Conservation (phyloP, 768 basidiomycete genomes). For the Mycena capillaripes region DNA sequence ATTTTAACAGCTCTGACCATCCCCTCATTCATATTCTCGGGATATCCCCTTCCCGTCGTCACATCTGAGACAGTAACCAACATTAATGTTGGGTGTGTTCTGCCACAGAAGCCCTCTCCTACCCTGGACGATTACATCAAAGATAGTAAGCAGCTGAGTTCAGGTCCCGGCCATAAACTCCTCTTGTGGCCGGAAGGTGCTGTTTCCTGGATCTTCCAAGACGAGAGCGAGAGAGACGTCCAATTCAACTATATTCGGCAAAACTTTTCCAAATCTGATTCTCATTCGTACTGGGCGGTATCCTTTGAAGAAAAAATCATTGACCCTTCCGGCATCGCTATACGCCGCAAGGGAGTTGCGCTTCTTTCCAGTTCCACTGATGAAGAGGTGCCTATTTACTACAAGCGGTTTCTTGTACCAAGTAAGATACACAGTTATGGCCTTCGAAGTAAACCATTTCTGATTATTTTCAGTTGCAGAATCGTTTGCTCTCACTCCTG, state of each 20-base stretch:
- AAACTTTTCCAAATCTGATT: no score
- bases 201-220: conserved; percentile 74
- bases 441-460: conserved; percentile 5
- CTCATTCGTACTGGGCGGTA: conserved; percentile 79
- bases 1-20: conserved; percentile 62
- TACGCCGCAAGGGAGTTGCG: conserved; percentile 74
- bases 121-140: conserved; percentile 72
- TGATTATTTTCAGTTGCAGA: conserved; percentile 72
- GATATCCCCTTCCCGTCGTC: conserved; percentile 46
- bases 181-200: conserved; percentile 89
- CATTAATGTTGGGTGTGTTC: conserved; percentile 74
- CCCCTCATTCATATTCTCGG: conserved; percentile 66
- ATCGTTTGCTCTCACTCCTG: conserved; percentile 75
- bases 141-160: conserved; percentile 63
- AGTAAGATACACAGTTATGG: conserved; percentile 59
- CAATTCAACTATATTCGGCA: conserved; percentile 65
- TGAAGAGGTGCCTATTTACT: conserved; percentile 64
- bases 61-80: conserved; percentile 58
- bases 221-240: conserved; percentile 59
- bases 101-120: conserved; percentile 65
- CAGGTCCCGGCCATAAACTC: conserved; percentile 54
- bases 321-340: conserved; percentile 53
- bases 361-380: conserved; percentile 60
- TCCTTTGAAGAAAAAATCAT: conserved; percentile 76
- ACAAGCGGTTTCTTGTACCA: conserved; percentile 84